Percentiles rank a stretch among this genome's conserved stretches.
phyloP scores from a whole-genome alignment of 495 filamentous ascomycete genomes.

The Penicillium mononematosum region DNA sequence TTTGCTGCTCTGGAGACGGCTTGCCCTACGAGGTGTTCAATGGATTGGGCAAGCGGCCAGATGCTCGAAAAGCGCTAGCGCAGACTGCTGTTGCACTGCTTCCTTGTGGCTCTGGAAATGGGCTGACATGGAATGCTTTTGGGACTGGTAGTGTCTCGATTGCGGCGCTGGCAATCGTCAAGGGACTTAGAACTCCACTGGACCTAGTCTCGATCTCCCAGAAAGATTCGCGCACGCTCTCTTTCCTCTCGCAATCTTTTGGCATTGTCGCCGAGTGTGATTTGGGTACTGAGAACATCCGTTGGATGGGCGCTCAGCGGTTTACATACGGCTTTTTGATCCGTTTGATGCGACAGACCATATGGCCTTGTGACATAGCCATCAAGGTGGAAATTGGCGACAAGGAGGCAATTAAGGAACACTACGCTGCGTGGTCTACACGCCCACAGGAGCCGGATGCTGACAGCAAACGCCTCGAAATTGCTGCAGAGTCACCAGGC shows the following conservation, averaged over 20 bases:
- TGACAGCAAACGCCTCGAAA: conserved; percentile 23
- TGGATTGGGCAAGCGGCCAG: conserved; percentile 70
- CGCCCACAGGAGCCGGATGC: conserved; percentile 28
- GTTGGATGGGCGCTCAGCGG: conserved; percentile 85
- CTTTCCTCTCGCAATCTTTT: conserved; percentile 87
- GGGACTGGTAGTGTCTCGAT: conserved; percentile 74
- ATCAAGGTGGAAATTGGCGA: conserved; percentile 76
- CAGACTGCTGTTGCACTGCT: conserved; percentile 86
- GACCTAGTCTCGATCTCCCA: conserved; percentile 90
- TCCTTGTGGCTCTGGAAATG: conserved; percentile 91
- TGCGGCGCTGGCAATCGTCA: conserved; percentile 78
- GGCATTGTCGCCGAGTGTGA: conserved; percentile 90
- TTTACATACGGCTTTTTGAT: conserved; percentile 82
- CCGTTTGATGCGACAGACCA: conserved; percentile 65
- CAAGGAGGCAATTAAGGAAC: conserved; percentile 70
- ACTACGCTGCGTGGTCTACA: conserved; percentile 58
- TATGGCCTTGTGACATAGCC: conserved; percentile 87
- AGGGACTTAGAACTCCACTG: conserved; percentile 75
- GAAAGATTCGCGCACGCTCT: conserved; percentile 65
- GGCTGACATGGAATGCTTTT: conserved; percentile 85
- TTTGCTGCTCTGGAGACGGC: conserved; percentile 91
- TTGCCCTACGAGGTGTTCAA: conserved; percentile 94
- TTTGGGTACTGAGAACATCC: conserved; percentile 81
- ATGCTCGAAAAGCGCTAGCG: conserved; percentile 70
- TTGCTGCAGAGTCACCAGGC: conserved; percentile 40